Conservation (phyloP, 2,329 filamentous ascomycete genomes). For the Colletotrichum horii region DNA sequence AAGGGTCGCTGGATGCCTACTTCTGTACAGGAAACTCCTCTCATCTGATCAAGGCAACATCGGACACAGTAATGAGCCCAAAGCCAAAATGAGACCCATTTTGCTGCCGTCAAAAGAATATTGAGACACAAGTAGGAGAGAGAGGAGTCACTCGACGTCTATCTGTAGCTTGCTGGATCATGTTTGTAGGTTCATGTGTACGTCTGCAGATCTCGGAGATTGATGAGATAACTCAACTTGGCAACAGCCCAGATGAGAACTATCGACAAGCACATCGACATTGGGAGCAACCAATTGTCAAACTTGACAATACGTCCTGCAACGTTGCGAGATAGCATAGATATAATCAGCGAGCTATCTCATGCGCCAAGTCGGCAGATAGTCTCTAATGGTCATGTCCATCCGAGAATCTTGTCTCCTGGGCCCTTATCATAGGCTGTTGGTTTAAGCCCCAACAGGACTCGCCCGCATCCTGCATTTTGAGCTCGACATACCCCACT, state of each 20-base stretch:
- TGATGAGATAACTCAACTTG: background rate
- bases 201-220: background rate
- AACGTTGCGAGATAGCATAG: background rate
- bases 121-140: background rate
- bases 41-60: background rate
- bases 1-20: background rate
- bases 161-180: background rate
- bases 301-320: background rate
- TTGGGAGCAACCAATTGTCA: background rate
- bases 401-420: background rate
- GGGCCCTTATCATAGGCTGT: background rate
- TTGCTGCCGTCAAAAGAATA: background rate
- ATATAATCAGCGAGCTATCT: background rate
- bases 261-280: background rate
- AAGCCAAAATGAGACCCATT: background rate
- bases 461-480: background rate
- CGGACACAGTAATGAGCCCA: background rate
- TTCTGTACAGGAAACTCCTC: background rate
- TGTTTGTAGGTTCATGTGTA: background rate
- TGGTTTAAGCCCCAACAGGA: background rate
- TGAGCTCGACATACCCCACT: constrained; percentile 9
- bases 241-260: background rate
- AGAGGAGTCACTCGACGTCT: background rate
- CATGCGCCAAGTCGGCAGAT: background rate
- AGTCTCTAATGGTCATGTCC: background rate